Conservation (phyloP, 208 protist species). For the Naegleria fowleri region DNA sequence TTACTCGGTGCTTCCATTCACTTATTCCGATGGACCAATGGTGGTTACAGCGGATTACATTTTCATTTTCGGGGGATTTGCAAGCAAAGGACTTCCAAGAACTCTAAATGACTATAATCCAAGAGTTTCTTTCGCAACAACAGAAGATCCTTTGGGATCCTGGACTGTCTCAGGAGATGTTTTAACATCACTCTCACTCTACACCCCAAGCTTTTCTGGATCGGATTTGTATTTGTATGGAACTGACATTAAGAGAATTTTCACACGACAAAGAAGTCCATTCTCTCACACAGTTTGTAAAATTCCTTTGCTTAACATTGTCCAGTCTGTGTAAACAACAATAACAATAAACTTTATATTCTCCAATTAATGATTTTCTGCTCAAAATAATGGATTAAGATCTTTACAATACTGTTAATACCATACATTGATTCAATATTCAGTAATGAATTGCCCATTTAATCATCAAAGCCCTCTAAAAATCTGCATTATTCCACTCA, state of each 20-base stretch:
- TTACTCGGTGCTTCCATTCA: not conserved
- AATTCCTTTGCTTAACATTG: not conserved
- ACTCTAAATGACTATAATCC: not conserved
- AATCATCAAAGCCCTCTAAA: too few species aligned
- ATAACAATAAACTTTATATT: too few species aligned
- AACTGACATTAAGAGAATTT: not conserved
- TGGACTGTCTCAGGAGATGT: not conserved
- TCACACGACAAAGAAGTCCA: not conserved
- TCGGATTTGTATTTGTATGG: not conserved
- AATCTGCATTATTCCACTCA: not conserved
- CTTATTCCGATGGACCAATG: not conserved
- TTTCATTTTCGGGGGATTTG: not conserved
- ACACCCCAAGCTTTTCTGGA: not conserved
- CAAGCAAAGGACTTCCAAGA: not conserved
- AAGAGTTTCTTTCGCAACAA: not conserved
- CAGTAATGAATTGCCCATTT: too few species aligned
- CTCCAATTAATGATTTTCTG: too few species aligned
- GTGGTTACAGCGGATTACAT: not conserved
- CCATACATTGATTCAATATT: too few species aligned
- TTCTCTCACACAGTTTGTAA: not conserved
- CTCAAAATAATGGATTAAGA: too few species aligned
- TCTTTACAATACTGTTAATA: too few species aligned
- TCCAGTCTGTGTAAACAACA: too few species aligned
- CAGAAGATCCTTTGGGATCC: not conserved
- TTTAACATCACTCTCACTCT: not conserved